phyloP scores from a whole-genome alignment of 1,139 yeast genomes.

The Hemisphaericaspora xylanilytica region DNA sequence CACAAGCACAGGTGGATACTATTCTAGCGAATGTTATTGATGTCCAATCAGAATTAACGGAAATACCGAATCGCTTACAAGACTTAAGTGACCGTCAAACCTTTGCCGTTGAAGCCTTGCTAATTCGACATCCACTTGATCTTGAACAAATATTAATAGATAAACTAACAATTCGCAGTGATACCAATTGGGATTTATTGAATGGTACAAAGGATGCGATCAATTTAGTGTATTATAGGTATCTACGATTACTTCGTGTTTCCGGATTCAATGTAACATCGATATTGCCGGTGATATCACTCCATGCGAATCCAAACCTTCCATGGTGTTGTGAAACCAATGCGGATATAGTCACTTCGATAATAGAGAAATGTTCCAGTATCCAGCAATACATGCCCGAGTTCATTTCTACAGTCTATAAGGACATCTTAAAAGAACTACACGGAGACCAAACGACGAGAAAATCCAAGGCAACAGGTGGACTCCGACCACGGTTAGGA shows the following conservation, averaged over 20 bases:
- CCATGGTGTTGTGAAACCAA: slow-evolving; percentile 28
- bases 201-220: background rate
- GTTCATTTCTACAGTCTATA: slow-evolving; percentile 5
- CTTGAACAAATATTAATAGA: background rate
- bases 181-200: background rate
- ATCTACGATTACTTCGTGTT: slow-evolving; percentile 3
- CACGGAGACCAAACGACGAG: slow-evolving; percentile 4
- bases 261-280: background rate
- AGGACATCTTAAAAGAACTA: slow-evolving; percentile 5
- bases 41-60: background rate
- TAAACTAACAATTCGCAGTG: background rate
- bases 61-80: background rate
- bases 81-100: slow-evolving; percentile 1
- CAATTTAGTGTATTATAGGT: background rate
- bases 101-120: background rate
- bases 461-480: slow-evolving; percentile 14
- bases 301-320: slow-evolving; percentile 27
- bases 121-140: background rate
- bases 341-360: slow-evolving; percentile 15
- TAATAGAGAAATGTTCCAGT: slow-evolving; percentile 6
- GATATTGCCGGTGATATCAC: slow-evolving; percentile 13
- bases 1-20: background rate
- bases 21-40: background rate
- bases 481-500: slow-evolving; percentile 30
- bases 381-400: slow-evolving; percentile 7